These are phyloP conservation scores for Spiromastix sp. DNA, from an alignment of 2,329 filamentous ascomycete species.

Conservation along the genomic window DNA sequence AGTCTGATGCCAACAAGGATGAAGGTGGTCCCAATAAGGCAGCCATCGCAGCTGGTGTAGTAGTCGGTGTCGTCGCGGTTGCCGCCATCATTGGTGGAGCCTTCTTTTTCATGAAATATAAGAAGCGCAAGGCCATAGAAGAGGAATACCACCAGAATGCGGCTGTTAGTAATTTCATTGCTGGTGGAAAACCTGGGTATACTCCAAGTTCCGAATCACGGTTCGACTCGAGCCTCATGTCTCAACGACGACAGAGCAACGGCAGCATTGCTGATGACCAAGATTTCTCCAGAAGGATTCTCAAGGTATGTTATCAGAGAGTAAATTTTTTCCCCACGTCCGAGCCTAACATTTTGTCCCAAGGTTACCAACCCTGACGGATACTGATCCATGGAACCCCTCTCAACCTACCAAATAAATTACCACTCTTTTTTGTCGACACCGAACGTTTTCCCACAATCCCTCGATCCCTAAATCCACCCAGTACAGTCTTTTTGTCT, in stretches of 20 bases:
- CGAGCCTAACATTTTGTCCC: conserved; percentile 3
- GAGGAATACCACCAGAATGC: conserved; percentile 76
- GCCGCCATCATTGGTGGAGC: conserved; percentile 55
- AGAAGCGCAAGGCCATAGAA: conserved; percentile 66
- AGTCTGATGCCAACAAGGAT: conserved; percentile 13
- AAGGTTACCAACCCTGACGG: conserved; percentile 13
- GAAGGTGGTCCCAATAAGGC: conserved; percentile 56
- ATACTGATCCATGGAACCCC: neutral
- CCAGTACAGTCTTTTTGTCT: no score
- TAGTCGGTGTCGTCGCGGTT: conserved; percentile 67
- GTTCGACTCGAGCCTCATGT: conserved; percentile 73
- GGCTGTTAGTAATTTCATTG: conserved; percentile 61
- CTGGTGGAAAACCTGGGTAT: conserved; percentile 51
- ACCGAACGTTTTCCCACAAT: neutral
- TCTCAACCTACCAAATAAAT: neutral
- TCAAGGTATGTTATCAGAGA: conserved; percentile 54
- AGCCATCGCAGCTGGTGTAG: conserved; percentile 77
- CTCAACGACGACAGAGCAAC: conserved; percentile 75
- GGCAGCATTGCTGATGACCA: conserved; percentile 96
- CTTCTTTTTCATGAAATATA: conserved; percentile 66
- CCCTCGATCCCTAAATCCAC: neutral
- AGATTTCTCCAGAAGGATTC: conserved; percentile 90
- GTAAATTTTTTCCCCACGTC: neutral
- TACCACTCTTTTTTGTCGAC: neutral
- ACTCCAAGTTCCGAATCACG: conserved; percentile 60